A percentile compares a stretch with the other conserved stretches of the same genome.
Conservation (phyloP, 129 eudicot species). For the Flaveria brownii region DNA sequence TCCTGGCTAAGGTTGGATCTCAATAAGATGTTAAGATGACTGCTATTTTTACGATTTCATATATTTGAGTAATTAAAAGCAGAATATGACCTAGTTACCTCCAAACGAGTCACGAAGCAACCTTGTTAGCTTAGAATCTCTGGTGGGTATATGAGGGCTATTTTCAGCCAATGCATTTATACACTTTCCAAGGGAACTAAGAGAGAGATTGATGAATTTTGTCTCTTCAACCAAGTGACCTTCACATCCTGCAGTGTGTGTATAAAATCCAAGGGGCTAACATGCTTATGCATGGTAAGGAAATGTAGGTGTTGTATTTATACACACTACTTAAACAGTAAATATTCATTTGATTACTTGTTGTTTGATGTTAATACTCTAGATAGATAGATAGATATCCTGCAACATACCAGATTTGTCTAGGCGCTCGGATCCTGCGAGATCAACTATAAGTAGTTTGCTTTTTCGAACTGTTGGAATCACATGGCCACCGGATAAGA, state of each 20-base stretch:
- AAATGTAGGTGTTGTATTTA: neutral
- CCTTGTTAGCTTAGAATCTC: slow-evolving; percentile 95
- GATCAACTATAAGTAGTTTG: slow-evolving; percentile 94
- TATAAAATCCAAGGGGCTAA: slow-evolving; percentile 17
- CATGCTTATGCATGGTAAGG: slow-evolving; percentile 16
- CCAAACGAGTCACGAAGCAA: slow-evolving; percentile 98
- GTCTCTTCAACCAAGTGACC: slow-evolving; percentile 95
- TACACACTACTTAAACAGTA: neutral
- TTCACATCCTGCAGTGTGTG: slow-evolving; percentile 75
- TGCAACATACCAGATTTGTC: slow-evolving; percentile 76
- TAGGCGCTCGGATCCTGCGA: slow-evolving; percentile 95
- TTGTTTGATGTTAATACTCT: slow-evolving; percentile 10
- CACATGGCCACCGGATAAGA: slow-evolving; percentile 43
- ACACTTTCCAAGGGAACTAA: slow-evolving; percentile 93
- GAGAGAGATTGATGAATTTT: slow-evolving; percentile 93
- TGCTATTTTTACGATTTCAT: too few relatives aligned
- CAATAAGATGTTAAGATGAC: neutral
- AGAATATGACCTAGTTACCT: slow-evolving; percentile 48
- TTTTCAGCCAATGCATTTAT: slow-evolving; percentile 95
- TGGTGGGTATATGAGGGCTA: slow-evolving; percentile 91
- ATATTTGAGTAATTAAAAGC: slow-evolving; percentile 2
- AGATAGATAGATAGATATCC: slow-evolving; percentile 8
- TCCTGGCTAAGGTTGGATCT: slow-evolving; percentile 1
- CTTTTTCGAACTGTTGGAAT: slow-evolving; percentile 79
- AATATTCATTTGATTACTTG: neutral